Evolutionary conservation across 164 flowering plant genomes (phyloP).

Genomic region (Aristolochia fimbriata): DNA sequence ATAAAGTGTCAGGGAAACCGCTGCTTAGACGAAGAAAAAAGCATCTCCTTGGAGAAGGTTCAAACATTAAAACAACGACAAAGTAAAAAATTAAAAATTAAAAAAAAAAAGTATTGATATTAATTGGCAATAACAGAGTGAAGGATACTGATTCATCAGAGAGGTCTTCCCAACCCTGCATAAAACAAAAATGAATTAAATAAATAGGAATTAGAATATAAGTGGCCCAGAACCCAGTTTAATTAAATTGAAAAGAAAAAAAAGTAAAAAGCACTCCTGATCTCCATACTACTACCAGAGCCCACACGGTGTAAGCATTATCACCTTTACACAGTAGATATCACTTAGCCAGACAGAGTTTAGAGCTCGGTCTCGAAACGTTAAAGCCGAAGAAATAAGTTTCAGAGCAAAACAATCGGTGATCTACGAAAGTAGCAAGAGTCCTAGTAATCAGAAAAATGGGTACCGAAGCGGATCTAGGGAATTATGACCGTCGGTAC

Average conservation of each 20-base stretch:
- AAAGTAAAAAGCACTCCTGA: neutral
- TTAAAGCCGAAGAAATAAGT: no score
- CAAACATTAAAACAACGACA: neutral
- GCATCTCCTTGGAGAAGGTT: neutral
- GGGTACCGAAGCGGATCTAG: no score
- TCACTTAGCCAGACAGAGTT: no score
- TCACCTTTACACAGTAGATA: no score
- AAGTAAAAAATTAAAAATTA: no score
- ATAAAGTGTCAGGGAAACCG: neutral
- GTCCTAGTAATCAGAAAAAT: no score
- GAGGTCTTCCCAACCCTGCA: constrained; percentile 80
- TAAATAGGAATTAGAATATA: neutral
- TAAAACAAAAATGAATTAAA: neutral
- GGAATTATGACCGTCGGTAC: no score
- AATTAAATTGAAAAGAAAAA: neutral
- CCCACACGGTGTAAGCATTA: neutral
- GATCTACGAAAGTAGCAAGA: no score
- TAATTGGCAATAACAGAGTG: neutral
- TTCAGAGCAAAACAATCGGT: no score
- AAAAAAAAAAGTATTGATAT: neutral
- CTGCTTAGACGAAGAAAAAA: neutral
- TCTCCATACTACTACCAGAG: neutral
- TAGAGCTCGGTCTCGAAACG: no score
- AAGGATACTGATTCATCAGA: constrained; percentile 73
- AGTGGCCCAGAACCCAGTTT: neutral